Percentiles rank a stretch among this genome's conserved stretches.
These are phyloP conservation scores for Tephrocybe sp. DNA, from an alignment of 768 basidiomycete genomes.

Conservation along the genomic window DNA sequence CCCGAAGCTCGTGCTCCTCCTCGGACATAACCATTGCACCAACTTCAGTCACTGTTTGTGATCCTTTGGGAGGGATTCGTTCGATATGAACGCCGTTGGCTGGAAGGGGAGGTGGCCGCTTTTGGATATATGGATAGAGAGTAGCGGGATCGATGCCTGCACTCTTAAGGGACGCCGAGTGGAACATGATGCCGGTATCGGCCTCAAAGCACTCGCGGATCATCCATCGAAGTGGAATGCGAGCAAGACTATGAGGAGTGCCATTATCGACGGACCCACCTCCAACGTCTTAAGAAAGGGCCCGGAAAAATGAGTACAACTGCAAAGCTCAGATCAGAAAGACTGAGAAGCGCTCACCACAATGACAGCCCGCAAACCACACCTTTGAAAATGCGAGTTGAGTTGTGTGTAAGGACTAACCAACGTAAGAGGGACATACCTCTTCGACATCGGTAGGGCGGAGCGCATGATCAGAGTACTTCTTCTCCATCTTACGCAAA, in stretches of 20 bases:
- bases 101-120: conserved; percentile 30
- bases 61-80: conserved; percentile 15
- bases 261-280: conserved; percentile 49
- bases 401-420: too few relatives aligned
- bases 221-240: conserved; percentile 67
- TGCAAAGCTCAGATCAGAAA: background rate
- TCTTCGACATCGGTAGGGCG: conserved; percentile 42
- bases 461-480: conserved; percentile 7
- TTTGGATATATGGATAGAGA: conserved; percentile 34
- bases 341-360: conserved; percentile 22
- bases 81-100: conserved; percentile 19
- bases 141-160: conserved; percentile 41
- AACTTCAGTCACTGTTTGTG: too few relatives aligned
- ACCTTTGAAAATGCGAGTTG: conserved; percentile 27
- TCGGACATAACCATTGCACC: too few relatives aligned
- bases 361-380: conserved; percentile 49
- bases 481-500: conserved; percentile 13
- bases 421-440: too few relatives aligned
- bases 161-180: conserved; percentile 37
- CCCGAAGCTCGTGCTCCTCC: conserved; percentile 53
- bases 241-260: conserved; percentile 40
- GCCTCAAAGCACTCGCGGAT: conserved; percentile 62
- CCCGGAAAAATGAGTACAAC: background rate
- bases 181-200: conserved; percentile 60
- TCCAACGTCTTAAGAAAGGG: conserved; percentile 43